Base-by-base conservation (phyloP, 2,329 filamentous ascomycete genomes). In the Polytolypa hystricis region DNA sequence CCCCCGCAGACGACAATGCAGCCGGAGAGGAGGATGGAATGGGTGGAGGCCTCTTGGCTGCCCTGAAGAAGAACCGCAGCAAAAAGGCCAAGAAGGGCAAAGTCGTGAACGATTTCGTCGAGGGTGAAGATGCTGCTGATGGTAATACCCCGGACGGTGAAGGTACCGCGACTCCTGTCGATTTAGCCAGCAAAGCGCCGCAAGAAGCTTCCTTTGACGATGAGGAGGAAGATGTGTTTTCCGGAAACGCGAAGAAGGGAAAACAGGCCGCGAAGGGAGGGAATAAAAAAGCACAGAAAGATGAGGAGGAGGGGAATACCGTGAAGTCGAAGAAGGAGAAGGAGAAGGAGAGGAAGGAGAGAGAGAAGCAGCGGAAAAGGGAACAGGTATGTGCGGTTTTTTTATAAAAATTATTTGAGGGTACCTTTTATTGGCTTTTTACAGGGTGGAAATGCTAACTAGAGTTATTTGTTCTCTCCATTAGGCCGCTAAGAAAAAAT, bases 281-380 rank as follows among this genome's bases (percentile, higher is more conserved):
- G 64, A 70, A 58, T 55, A 73, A 73, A 46, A 70, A 58, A 43
- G 61, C 62, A 10, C 51, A 12, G 50, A 52, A 26, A 51, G 70
- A 69, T 14, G 70, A 69, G 12, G 69, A 64, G 8, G 70, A 69
- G 3, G 67, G 68, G 41, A 80, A 80, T 30, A 74, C 78, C 38
- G 71, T 96, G 33, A 78, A 96, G 66, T 93, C 85, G 26, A 98
- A 96, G 74, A 91, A 93, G 40, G 87, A 98, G 67, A 98, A 98
- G 69, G 91, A 98, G 61, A 93, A 85, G 64, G 72, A 89, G 54
- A 96, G 89, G 73, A 98, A 95, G 67, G 91, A 98, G 68, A 79
- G 85, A 43, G 91, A 98, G 69, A 98, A 98, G 77, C 84, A 91
- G 66, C 74, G 87, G 48, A 98, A 98, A 69, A 98, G 87, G 77